Base-by-base conservation (phyloP, 495 filamentous ascomycete species). In the Penicillium nucicola region DNA sequence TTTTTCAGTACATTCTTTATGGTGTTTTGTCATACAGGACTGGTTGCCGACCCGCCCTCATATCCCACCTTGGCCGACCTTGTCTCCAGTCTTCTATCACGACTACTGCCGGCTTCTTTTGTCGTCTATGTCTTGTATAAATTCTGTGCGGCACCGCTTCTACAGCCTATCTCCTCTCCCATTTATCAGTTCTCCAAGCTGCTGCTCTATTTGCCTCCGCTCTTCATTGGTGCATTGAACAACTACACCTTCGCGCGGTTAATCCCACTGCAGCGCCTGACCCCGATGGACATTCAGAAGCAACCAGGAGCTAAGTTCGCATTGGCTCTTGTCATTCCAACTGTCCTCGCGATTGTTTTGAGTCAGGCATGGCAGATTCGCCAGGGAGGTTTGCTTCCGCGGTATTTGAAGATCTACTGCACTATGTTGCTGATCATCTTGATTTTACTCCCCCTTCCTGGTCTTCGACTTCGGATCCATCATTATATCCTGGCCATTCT, bases 401-500 rank as follows among this genome's bases (percentile, higher is more conserved):
- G 69, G 13, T 90, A 88, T 58, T 72, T 95, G 12, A 81, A 80
- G 39, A 72, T 97, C 8, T 98, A 97, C 60, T 54, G 80, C 9
- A 74, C 87, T 22, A 76, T 85, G 42, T 59, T 70, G 0, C 67
- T 72, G 1, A 77, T 89, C 14, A 64, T 82, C 4, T 43, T 88
- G 38, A 67, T 89, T 48, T 77, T 88, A 35, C 74, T 91, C 0
- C 77, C 82, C 0, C 69, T 96, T 10, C 91, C 93, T 0, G 80
- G 81, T n/a, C 83, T 95, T n/a, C 86, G 80, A 40, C 79, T 98
- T 41, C 81, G 93, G 10, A 91, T 97, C 48, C 95, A 97, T 59
- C 93, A 98, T 62, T 98, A 98, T 57, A 86, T 98, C 55, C 79
- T 98, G 12, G 91, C 88, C 10, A 77, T 88, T 22, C 72, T 97